A percentile compares a stretch with the other conserved stretches of the same genome.
phyloP scores from a whole-genome alignment of 352 stramenopile genomes.

The Elongisporangium undulatum region DNA sequence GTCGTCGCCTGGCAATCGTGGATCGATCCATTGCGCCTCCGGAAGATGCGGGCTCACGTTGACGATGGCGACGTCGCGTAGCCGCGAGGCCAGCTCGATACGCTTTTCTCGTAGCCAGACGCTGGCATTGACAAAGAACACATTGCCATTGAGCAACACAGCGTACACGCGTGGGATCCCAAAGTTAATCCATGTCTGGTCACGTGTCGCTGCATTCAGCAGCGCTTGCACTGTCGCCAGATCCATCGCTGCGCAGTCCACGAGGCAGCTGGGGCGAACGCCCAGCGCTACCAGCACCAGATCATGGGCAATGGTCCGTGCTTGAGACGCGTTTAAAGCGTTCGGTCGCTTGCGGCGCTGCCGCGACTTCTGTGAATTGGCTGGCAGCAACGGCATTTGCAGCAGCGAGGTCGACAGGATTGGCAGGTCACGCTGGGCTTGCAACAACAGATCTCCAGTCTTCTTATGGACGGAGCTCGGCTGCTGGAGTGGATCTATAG shows the following conservation, averaged over 20 bases:
- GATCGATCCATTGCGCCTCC: background rate
- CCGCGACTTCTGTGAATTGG: background rate
- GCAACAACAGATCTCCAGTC: background rate
- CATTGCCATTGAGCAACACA: conserved; percentile 31
- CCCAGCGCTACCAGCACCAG: background rate
- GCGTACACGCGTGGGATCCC: conserved; percentile 12
- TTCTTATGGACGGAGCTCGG: background rate
- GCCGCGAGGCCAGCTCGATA: conserved; percentile 11
- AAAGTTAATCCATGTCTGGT: background rate
- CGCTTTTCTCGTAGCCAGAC: conserved; percentile 32
- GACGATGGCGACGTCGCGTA: conserved; percentile 16
- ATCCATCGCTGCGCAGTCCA: background rate
- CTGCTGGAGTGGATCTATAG: background rate
- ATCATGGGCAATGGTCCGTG: background rate
- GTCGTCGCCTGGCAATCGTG: background rate
- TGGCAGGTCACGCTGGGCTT: background rate
- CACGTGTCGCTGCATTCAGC: background rate
- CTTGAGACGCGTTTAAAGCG: background rate
- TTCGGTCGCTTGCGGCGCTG: background rate
- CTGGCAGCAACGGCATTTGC: background rate
- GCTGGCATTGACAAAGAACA: conserved; percentile 36
- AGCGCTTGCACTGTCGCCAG: background rate
- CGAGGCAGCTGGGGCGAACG: background rate
- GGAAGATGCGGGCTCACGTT: conserved; percentile 23
- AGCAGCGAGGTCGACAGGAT: background rate